Conservation (phyloP, 1,284 basidiomycete species). For the Hymenochaete sp. region DNA sequence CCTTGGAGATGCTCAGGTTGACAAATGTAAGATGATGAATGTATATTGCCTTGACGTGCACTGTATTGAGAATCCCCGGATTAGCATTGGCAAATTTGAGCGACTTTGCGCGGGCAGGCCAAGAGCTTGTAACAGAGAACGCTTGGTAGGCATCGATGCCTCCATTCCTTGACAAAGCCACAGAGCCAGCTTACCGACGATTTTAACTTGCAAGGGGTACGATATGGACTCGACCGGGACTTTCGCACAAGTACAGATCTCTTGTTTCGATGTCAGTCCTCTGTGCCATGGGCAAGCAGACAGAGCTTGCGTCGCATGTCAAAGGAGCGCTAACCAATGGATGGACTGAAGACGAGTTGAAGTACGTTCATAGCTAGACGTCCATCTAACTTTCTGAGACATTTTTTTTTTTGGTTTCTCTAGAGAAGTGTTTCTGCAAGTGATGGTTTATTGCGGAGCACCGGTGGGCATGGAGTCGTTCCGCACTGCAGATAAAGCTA, state of each 20-base stretch:
- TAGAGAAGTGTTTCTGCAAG: constrained; percentile 14
- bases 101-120: constrained; percentile 16
- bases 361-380: constrained; percentile 7
- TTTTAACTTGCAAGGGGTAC: constrained; percentile 11
- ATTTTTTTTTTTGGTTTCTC: neutral
- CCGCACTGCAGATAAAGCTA: constrained; percentile 15
- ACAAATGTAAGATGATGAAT: constrained; percentile 9
- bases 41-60: neutral
- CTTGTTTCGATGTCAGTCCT: constrained; percentile 13
- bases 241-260: constrained; percentile 14
- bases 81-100: too few species aligned
- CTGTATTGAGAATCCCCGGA: too few species aligned
- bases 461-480: constrained; percentile 16
- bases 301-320: constrained; percentile 13
- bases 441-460: constrained; percentile 17
- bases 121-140: constrained; percentile 14
- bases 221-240: constrained; percentile 16
- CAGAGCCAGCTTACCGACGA: neutral
- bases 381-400: neutral
- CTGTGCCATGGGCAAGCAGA: constrained; percentile 13
- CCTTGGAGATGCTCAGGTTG: constrained; percentile 15
- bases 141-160: constrained; percentile 11
- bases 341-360: constrained; percentile 15
- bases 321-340: constrained; percentile 17
- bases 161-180: neutral